Base-by-base conservation (phyloP, 148 eudicot genomes). In the Nepenthes mirabilis region DNA sequence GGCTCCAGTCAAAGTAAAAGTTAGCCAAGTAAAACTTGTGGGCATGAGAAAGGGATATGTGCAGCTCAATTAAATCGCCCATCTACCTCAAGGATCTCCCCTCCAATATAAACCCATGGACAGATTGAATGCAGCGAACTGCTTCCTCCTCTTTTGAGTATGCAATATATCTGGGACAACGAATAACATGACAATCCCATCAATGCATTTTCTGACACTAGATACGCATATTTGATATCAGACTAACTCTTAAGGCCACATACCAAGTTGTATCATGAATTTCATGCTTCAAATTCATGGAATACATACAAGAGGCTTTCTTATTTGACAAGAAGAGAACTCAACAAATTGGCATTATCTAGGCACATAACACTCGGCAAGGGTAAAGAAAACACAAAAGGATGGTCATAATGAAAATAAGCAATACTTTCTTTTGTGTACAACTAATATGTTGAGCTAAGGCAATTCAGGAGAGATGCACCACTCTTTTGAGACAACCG, bases 71-170 rank as follows among this genome's bases (percentile, higher is more conserved):
- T 5, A 3, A 34, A 3, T 34, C 10, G 36, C 8, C 23, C 57
- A 63, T 78, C 52, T 43, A 86, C 99, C 84, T 93, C 74, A 93
- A 74, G 64, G 84, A 71, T 64, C 83, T 77, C 23, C 88, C 87
- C 23, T 88, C 95, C 75, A 93, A 78, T 37, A 71, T 72, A 77
- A 83, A 93, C 33, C 84, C 95, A 74, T 93, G 91, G 45, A 93
- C 96, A 14, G 87, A 86, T 72, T 88, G 96, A 72, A 93, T 93
- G 72, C 99, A 88, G 14, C 99, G 89, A 54, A 84, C 80, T 1
- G 99, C 99, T 71, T 93, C 99, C 49, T 88, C 99, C 79, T 88
- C 99, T 76, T 87, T 93, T 57, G 83, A 73, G 69, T 88, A 93
- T 58, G 99, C 88, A 70, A 88, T 88, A 84, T 93, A 88, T 79